Evolutionary conservation across 306 rosid genomes (phyloP).

Genomic region (Betula pendula): DNA sequence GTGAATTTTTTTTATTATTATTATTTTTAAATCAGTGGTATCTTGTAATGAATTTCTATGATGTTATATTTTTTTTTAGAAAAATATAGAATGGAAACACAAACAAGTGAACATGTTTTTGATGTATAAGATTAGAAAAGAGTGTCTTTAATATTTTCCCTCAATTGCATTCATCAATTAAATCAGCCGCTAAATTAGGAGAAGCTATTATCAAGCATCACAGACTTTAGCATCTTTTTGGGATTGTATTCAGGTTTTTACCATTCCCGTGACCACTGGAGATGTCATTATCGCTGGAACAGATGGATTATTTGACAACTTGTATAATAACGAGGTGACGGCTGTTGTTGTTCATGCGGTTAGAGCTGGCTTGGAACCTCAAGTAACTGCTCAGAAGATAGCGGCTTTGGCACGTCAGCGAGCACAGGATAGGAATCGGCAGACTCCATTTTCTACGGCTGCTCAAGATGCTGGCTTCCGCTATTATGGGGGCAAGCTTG

Average conservation of each 20-base stretch:
- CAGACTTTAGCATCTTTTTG: constrained; percentile 14
- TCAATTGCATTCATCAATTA: not conserved
- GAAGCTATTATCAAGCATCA: not conserved
- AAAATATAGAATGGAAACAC: not conserved
- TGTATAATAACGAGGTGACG: constrained; percentile 63
- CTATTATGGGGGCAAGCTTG: constrained; percentile 87
- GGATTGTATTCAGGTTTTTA: constrained; percentile 49
- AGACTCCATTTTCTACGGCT: constrained; percentile 79
- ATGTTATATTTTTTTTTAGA: too few relatives aligned
- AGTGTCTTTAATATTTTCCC: not conserved
- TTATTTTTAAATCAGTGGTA: not conserved
- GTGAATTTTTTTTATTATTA: not conserved
- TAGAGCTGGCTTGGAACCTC: constrained; percentile 69
- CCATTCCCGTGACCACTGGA: constrained; percentile 59
- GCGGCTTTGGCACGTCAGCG: constrained; percentile 82
- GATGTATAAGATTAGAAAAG: not conserved
- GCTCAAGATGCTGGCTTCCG: constrained; percentile 89
- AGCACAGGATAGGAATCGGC: constrained; percentile 65
- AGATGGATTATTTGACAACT: constrained; percentile 89
- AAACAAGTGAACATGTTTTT: not conserved
- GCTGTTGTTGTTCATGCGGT: constrained; percentile 59
- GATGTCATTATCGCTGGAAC: constrained; percentile 84
- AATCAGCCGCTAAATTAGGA: not conserved
- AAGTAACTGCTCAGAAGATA: constrained; percentile 74
- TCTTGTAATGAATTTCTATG: not conserved